Base-by-base conservation (phyloP, 1,139 yeast species). In the Kurtzmaniella natalensis region DNA sequence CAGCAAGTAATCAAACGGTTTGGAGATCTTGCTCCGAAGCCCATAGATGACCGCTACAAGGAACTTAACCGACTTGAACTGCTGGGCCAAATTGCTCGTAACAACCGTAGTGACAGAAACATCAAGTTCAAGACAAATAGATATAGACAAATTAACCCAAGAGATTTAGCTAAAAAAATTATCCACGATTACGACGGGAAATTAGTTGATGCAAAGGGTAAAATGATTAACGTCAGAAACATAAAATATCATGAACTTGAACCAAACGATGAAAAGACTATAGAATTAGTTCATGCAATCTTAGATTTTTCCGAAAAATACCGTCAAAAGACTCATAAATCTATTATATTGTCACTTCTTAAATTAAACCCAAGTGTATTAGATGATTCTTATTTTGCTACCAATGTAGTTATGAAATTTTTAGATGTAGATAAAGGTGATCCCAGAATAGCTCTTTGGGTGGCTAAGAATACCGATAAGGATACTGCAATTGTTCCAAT, bases 281-380 rank as follows among this genome's bases (percentile, higher is more conserved):
- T 49, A 19, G 38, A 43, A 2, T 46, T 69, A 5, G 66, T 65
- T 44, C 48, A 57, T 18, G 59, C 57, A 30, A 39, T 69, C 23
- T 40, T 55, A 36, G 42, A 51, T 11, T 44, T 62, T 10, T n/a
- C n/a, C n/a, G n/a, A n/a, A n/a, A n/a, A n/a, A n/a, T n/a, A n/a
- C n/a, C n/a, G n/a, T n/a, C n/a, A 57, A 61, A 32, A 55, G 72
- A 32, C 52, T 81, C 32, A 46, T 75, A 30, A 68, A 71, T 42
- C 60, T 70, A 1, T 58, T 80, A 7, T 51, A 82, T 18, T 31
- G 35, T 35, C 31, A 35, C 16, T 34, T 19, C 15, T 34, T 6
- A 35, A 24, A 88, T 89, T 3, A 66, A n/a, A 10, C n/a, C 78
- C 1, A 72, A 73, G 30, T 76, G 62, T 61, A 21, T 81, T 76